A percentile compares a stretch with the other conserved stretches of the same genome.
Evolutionary conservation across 2,329 filamentous ascomycete species (phyloP).

Genomic region (Byssoonygena ceratinophila): DNA sequence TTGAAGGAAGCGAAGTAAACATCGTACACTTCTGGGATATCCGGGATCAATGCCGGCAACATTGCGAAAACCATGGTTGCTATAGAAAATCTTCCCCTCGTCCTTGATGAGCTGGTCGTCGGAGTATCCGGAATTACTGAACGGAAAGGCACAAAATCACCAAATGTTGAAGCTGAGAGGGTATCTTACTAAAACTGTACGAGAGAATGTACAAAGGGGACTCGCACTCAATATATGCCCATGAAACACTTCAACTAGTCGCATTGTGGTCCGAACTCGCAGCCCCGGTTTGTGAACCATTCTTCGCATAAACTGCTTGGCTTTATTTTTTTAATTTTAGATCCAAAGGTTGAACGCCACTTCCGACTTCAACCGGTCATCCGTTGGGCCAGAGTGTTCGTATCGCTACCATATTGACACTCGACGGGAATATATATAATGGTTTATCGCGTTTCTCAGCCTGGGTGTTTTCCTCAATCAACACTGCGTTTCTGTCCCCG

Average conservation of each 20-base stretch:
- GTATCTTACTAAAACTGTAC: not conserved
- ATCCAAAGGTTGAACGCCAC: not conserved
- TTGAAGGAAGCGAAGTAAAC: conserved; percentile 41
- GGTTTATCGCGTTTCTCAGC: no score
- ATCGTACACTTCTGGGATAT: conserved; percentile 40
- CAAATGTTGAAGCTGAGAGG: not conserved
- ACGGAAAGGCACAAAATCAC: not conserved
- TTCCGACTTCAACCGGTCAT: not conserved
- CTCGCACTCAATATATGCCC: not conserved
- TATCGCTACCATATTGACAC: not conserved
- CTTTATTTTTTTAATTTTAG: not conserved
- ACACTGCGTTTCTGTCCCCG: no score
- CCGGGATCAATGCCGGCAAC: conserved; percentile 38
- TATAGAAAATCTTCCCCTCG: not conserved
- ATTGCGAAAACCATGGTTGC: conserved; percentile 33
- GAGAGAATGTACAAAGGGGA: not conserved
- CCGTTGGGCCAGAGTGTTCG: not conserved
- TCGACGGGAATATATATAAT: not conserved
- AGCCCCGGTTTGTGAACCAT: not conserved
- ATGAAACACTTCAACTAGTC: not conserved
- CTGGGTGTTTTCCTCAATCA: no score
- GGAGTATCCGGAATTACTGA: not conserved
- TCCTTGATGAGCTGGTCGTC: not conserved
- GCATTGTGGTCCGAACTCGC: not conserved
- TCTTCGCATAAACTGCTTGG: not conserved